Percentiles rank a stretch among this genome's conserved stretches.
Conservation (phyloP, 1,284 basidiomycete species). For the Malassezia nana region DNA sequence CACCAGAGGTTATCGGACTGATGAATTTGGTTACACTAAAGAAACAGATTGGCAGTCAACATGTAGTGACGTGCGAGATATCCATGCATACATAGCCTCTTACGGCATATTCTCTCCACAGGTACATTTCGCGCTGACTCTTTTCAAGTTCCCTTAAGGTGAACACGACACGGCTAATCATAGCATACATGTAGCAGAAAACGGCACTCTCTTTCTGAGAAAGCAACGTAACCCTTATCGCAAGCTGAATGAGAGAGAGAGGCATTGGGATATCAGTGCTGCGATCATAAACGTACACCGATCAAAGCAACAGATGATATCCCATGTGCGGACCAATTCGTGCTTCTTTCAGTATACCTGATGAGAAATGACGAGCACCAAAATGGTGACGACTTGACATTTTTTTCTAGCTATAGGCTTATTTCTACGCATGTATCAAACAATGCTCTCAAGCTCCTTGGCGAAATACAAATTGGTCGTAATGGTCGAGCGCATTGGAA, state of each 20-base stretch:
- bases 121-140: slow-evolving; percentile 57
- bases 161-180: slow-evolving; percentile 90
- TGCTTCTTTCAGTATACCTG: too few relatives aligned
- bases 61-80: slow-evolving; percentile 90
- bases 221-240: slow-evolving; percentile 57
- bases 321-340: too few relatives aligned
- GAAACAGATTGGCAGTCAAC: slow-evolving; percentile 80
- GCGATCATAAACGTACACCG: slow-evolving; percentile 30
- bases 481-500: slow-evolving; percentile 43
- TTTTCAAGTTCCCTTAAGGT: slow-evolving; percentile 86
- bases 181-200: slow-evolving; percentile 80
- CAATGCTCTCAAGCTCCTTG: slow-evolving; percentile 47
- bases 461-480: slow-evolving; percentile 42
- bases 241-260: slow-evolving; percentile 40
- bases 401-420: not conserved
- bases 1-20: slow-evolving; percentile 84
- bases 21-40: slow-evolving; percentile 86
- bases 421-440: slow-evolving; percentile 19
- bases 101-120: slow-evolving; percentile 87
- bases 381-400: not conserved
- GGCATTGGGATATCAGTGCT: slow-evolving; percentile 34
- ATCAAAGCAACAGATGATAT: not conserved
- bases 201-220: slow-evolving; percentile 82
- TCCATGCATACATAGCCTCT: slow-evolving; percentile 93
- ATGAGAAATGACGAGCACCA: too few relatives aligned